Base-by-base conservation (phyloP, 768 basidiomycete species). In the Filobasidium wieringae region DNA sequence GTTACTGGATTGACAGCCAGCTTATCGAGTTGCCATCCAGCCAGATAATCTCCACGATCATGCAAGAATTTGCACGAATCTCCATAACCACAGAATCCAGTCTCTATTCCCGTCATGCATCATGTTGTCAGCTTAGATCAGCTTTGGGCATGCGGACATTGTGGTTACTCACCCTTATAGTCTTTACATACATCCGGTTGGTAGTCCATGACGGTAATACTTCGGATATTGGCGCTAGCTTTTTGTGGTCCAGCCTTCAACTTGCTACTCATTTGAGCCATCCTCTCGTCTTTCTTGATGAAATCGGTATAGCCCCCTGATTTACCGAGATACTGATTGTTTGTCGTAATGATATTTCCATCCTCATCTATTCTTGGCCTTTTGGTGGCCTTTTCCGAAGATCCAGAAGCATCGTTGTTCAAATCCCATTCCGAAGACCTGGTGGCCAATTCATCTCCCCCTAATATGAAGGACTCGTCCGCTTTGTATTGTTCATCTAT, bases 101-200 rank as follows among this genome's bases (percentile, higher is more conserved):
- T 99, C 77, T 97, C 93, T 93, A 68, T 52, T 4, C 29, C 17
- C 4, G 19, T 15, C 7, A 24, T 2, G 31, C 37, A 7, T n/a
- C n/a, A n/a, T n/a, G n/a, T n/a, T n/a, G n/a, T n/a, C 40, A 27
- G 7, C 3, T 27, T 11, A 12, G 2, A 8, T 9, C 27, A 29
- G 14, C 8, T 15, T 7, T 7, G 33, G 33, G 14, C 9, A 39
- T 41, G 14, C 34, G 19, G 3, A 32, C 55, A 7, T 17, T 43
- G 4, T 50, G 6, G 36, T 8, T 2, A 79, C 84, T 57, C 61
- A 88, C 90, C 90, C 83, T 95, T 96, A 76, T 99, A 99, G 74
- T 97, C 93, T 74, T 99, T 99, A 76, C 93, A 99, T 17, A 99
- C 93, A 68, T 97, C 93, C 2, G 93, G 93, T 73, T 99, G 93